These are phyloP conservation scores for Bothriochloa decipiens DNA, from an alignment of 176 grass and related monocot species.

Conservation along the genomic window DNA sequence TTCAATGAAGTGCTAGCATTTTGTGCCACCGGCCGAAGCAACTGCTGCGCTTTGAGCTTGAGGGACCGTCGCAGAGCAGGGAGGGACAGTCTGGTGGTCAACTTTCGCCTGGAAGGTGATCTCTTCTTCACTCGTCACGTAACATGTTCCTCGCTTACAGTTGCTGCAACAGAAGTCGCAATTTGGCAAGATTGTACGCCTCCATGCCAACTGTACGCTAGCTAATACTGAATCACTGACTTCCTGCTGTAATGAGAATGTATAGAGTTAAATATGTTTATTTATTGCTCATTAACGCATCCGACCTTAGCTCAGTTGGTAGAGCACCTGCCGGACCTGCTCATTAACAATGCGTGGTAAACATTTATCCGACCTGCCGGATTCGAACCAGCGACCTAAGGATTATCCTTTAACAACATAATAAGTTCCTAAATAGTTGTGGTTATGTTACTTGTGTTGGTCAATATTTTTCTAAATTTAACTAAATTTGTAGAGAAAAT, in stretches of 20 bases:
- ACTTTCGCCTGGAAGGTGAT: background rate
- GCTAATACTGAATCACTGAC: no score
- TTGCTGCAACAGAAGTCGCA: background rate
- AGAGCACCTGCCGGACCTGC: no score
- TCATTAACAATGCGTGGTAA: no score
- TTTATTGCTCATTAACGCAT: background rate
- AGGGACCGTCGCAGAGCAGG: background rate
- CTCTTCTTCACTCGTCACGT: background rate
- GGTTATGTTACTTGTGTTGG: no score
- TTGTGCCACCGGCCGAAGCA: background rate
- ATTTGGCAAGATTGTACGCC: conserved; percentile 17
- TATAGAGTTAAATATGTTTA: no score
- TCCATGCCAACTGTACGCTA: no score
- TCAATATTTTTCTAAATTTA: no score
- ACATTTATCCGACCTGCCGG: conserved; percentile 83
- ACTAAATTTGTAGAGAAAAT: no score
- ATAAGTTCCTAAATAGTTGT: no score
- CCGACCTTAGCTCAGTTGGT: conserved; percentile 99
- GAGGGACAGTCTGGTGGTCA: background rate
- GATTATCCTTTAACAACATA: no score
- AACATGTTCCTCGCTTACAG: background rate
- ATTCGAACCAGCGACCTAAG: conserved; percentile 99
- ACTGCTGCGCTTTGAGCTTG: background rate
- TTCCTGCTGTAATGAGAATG: no score
- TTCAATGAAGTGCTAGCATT: background rate